Percentiles rank a stretch among this genome's conserved stretches.
These are phyloP conservation scores for Fusarium redolens DNA, from an alignment of 2,329 filamentous ascomycete genomes.

Conservation along the genomic window DNA sequence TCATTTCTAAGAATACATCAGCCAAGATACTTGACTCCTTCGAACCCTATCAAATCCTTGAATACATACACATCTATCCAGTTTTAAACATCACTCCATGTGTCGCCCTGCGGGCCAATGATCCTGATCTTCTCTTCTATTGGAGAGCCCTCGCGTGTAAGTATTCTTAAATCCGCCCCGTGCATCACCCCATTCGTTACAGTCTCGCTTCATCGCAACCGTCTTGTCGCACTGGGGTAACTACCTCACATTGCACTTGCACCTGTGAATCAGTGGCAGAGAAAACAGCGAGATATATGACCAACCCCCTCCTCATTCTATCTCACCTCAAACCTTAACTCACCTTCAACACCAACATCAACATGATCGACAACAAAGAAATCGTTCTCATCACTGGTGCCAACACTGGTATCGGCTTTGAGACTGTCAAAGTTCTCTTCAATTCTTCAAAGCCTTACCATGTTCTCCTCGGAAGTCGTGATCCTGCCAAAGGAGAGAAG, in stretches of 20 bases:
- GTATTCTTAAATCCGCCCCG: constrained; percentile 14
- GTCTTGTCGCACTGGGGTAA: not conserved
- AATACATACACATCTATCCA: not conserved
- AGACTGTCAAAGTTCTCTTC: constrained; percentile 66
- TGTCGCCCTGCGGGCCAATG: not conserved
- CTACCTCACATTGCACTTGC: not conserved
- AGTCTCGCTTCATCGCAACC: not conserved
- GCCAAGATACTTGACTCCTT: not conserved
- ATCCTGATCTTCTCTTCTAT: not conserved
- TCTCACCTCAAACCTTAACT: not conserved
- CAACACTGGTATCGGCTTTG: constrained; percentile 70
- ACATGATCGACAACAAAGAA: constrained; percentile 43
- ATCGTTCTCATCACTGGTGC: constrained; percentile 70
- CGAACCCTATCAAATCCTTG: not conserved
- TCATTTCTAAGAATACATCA: not conserved
- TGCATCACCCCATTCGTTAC: not conserved
- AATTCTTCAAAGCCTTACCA: constrained; percentile 61
- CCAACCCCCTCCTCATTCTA: not conserved
- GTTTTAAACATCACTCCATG: not conserved
- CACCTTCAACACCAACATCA: not conserved
- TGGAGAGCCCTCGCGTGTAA: not conserved
- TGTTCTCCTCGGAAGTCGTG: constrained; percentile 67
- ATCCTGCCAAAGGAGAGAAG: constrained; percentile 60
- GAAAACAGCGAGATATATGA: not conserved
- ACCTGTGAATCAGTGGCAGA: constrained; percentile 2